Evolutionary conservation across 2,329 filamentous ascomycete genomes (phyloP), one percentile per base, ranked within the genome.

Genomic region (Endoconidiophora laricicola): DNA sequence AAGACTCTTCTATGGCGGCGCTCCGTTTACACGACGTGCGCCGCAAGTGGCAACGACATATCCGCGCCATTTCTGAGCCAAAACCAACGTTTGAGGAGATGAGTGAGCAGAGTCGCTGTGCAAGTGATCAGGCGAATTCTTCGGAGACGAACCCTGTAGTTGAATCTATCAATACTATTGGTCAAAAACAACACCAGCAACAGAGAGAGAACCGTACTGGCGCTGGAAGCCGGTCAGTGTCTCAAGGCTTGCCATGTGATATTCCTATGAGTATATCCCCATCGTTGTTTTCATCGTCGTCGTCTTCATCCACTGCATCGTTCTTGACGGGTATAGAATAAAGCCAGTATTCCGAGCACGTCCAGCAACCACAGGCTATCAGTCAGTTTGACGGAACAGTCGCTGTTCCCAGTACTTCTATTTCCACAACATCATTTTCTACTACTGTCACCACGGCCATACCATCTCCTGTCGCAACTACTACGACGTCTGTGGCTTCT

Each of bases 1-100:
- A 18, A 43, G 4, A 24, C 9, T 24, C 20, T 20, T n/a, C 40
- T 5, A 43, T 43, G n/a, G 10, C 16, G 38, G 33, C 48, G 47
- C 46, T 39, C 3, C 24, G 51, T 16, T 24, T 49, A 20, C 51
- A 53, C 12, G 44, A 40, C 6, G 43, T 46, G 3, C 46, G 46
- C 18, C 39, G 36, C 20, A 37, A 47, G 9, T 49, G 46, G 46
- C 38, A 49, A 24, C 43, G 39, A 18, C 46, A 53, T 47, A 29
- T 49, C 24, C 24, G 46, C 7, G 51, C 51, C 6, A 41, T 49
- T 6, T 53, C 51, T 3, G 51, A 53, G 37, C 51, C 51, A 9
- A 38, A 33, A 16, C 46, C 26, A 20, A 48, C 40, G 6, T 52
- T 44, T 41, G 41, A 52, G n/a, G 40, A 48, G 18, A 42, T 52